phyloP scores from a whole-genome alignment of 768 basidiomycete species.

The Russula griseocarnosa region DNA sequence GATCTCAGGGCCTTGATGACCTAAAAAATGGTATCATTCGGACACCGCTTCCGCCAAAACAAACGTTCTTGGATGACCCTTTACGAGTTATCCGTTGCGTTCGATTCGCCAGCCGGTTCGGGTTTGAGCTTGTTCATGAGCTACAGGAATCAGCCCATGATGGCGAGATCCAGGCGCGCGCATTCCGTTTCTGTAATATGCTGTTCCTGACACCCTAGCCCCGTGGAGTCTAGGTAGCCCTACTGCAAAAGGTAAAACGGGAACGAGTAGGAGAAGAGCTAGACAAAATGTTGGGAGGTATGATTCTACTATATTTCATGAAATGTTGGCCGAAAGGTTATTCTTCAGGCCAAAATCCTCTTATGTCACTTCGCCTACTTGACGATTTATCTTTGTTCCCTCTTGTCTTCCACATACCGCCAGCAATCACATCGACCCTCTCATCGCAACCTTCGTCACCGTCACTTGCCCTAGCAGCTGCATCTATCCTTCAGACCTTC shows the following conservation, averaged over 20 bases:
- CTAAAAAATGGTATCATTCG: conserved; percentile 72
- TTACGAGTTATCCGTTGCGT: conserved; percentile 87
- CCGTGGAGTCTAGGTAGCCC: conserved; percentile 46
- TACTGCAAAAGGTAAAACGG: conserved; percentile 77
- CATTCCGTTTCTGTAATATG: background rate
- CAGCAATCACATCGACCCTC: conserved; percentile 41
- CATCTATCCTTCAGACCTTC: conserved; percentile 54
- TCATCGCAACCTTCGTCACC: conserved; percentile 42
- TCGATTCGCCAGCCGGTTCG: conserved; percentile 87
- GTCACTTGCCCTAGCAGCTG: conserved; percentile 50
- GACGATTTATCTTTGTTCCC: conserved; percentile 65
- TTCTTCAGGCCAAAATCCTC: conserved; percentile 68
- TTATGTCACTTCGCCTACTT: conserved; percentile 72
- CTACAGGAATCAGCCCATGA: conserved; percentile 60
- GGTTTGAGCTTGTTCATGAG: conserved; percentile 70
- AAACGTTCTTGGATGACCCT: conserved; percentile 94
- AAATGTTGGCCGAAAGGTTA: conserved; percentile 5
- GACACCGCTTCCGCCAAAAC: conserved; percentile 79
- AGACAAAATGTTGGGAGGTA: conserved; percentile 90
- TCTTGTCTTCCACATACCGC: conserved; percentile 58
- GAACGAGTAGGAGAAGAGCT: conserved; percentile 92
- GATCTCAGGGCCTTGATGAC: conserved; percentile 73
- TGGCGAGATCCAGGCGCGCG: conserved; percentile 55
- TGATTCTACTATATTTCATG: conserved; percentile 3
- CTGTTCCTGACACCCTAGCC: background rate